A percentile compares a stretch with the other conserved stretches of the same genome.
Evolutionary conservation across 768 basidiomycete genomes (phyloP).

Genomic region (Phlegmacium glaucopus): DNA sequence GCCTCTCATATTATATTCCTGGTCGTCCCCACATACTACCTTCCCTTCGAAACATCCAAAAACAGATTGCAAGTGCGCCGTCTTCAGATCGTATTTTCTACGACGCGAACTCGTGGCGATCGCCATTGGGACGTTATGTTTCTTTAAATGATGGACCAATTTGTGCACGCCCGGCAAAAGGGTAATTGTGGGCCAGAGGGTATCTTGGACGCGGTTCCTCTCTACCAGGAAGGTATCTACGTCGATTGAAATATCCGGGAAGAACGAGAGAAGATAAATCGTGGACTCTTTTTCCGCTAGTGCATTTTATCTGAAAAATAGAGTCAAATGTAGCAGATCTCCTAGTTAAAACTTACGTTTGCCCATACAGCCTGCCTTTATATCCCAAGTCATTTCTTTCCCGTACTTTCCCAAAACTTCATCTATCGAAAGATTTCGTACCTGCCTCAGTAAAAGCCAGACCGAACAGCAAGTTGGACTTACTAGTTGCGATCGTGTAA

Average conservation of each 20-base stretch:
- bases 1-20: constrained; percentile 47
- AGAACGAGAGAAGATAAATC: constrained; percentile 69
- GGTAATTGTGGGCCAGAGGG: constrained; percentile 63
- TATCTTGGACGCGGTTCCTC: constrained; percentile 56
- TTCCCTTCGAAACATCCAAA: constrained; percentile 62
- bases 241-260: constrained; percentile 68
- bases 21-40: constrained; percentile 73
- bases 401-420: constrained; percentile 69
- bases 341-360: constrained; percentile 47
- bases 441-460: not conserved
- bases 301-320: too few relatives aligned
- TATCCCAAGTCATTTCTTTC: constrained; percentile 82
- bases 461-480: constrained; percentile 21
- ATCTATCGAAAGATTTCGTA: constrained; percentile 38
- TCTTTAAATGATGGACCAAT: constrained; percentile 68
- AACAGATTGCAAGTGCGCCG: constrained; percentile 52
- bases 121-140: constrained; percentile 70
- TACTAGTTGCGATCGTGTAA: constrained; percentile 79
- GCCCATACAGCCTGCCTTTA: constrained; percentile 88
- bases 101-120: constrained; percentile 76
- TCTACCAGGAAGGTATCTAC: constrained; percentile 56
- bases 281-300: constrained; percentile 65
- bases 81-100: constrained; percentile 67
- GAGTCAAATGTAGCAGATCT: too few relatives aligned
- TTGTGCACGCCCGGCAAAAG: constrained; percentile 72